Percentiles rank a stretch among this genome's conserved stretches.
These are phyloP conservation scores for Millerago galiae DNA, from an alignment of 805 yeast genomes.

Conservation along the genomic window DNA sequence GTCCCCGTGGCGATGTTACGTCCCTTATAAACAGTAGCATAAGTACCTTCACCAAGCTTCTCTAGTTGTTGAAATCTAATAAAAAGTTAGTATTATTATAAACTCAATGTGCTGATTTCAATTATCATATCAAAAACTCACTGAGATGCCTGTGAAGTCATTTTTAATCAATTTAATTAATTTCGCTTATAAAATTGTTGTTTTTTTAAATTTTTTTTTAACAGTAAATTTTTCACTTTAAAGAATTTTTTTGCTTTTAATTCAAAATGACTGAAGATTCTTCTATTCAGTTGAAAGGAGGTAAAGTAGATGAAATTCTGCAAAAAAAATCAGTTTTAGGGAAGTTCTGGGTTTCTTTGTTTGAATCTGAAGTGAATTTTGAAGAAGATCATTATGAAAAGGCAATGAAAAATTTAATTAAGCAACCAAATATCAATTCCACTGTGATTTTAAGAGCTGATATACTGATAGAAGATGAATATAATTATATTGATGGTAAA, in stretches of 20 bases:
- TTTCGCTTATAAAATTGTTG: not conserved
- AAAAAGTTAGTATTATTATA: not conserved
- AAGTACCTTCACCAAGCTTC: conserved; percentile 90
- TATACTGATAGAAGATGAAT: conserved; percentile 48
- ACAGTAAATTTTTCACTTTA: no score
- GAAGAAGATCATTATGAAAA: conserved; percentile 51
- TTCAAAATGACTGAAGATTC: conserved; percentile 2
- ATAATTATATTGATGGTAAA: conserved; percentile 27
- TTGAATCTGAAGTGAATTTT: conserved; percentile 42
- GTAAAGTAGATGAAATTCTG: conserved; percentile 32
- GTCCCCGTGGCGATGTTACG: conserved; percentile 81
- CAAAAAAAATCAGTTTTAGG: conserved; percentile 44
- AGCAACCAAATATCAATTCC: conserved; percentile 86
- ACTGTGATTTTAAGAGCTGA: conserved; percentile 89
- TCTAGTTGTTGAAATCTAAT: conserved; percentile 45
- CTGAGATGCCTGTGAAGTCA: conserved; percentile 23
- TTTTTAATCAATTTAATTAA: not conserved
- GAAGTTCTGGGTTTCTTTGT: conserved; percentile 55
- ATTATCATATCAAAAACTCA: conserved; percentile 8
- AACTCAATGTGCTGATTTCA: no score
- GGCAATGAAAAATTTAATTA: conserved; percentile 75
- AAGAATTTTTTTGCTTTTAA: not conserved
- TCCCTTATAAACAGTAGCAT: conserved; percentile 98
- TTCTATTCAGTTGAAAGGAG: conserved; percentile 9
- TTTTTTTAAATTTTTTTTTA: not conserved